Evolutionary conservation across 2,329 filamentous ascomycete species (phyloP), one percentile per base, ranked within the genome.

Genomic region (Penicillium decumbens): DNA sequence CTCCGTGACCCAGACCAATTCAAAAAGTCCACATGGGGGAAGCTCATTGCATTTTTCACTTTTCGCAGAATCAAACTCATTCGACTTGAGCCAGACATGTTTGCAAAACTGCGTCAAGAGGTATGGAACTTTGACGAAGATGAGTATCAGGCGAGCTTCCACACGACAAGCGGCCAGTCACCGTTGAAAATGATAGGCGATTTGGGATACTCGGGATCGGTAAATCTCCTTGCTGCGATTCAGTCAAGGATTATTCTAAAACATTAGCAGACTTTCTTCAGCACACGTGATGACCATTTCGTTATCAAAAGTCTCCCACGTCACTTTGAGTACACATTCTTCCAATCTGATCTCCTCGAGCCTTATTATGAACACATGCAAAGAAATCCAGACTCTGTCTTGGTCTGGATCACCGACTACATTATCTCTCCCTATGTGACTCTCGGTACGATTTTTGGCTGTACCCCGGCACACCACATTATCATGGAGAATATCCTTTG

Each of bases 401-500:
- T 89, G 1, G 80, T 88, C 4, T 81, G 84, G 43, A 89, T 89
- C 59, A 86, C 82, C 23, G 84, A 89, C 64, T 81, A 89, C 50
- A 73, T 88, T 0, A 77, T 80, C 44, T 76, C 78, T 0, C 75
- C 78, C 0, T 75, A 77, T 8, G 58, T 68, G 0, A 81, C 82
- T 0, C 61, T 89, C 1, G 86, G 85, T 0, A 76, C 79, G 1
- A 58, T 82, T 0, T 57, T 88, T 0, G 78, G 83, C 4, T 69
- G 78, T 1, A 80, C 83, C 0, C 85, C 87, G 0, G 81, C 80
- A 1, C 85, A 88, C 56, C 85, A 89, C 61, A 85, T 89, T 51
- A 76, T 89, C 60, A 89, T 89, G 87, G 86, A 89, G 65, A 89
- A 89, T 62, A 74, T 88, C 2, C 72, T 88, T 23, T 81, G 80